Conservation (phyloP, 768 basidiomycete species). For the Agaricus sinodeliciosus region DNA sequence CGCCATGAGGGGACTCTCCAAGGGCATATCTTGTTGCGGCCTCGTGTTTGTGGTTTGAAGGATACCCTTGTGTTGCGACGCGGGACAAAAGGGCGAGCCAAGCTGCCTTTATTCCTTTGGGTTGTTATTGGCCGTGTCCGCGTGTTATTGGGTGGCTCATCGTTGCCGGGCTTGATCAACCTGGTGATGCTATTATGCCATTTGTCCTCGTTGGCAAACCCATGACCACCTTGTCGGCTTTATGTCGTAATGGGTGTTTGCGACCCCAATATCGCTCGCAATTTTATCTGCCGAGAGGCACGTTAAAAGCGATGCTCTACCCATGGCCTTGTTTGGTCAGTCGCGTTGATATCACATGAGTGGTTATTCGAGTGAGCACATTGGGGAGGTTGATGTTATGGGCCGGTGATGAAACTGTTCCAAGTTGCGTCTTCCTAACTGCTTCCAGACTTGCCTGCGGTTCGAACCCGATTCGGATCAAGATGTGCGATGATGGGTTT, state of each 20-base stretch:
- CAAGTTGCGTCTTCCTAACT: slow-evolving; percentile 18
- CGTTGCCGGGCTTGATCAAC: slow-evolving; percentile 36
- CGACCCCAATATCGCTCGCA: not conserved
- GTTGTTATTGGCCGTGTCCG: not conserved
- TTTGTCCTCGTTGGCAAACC: not conserved
- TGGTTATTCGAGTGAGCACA: slow-evolving; percentile 17
- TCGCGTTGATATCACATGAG: slow-evolving; percentile 8
- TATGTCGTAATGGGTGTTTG: not conserved
- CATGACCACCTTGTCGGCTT: not conserved
- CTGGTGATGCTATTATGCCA: slow-evolving; percentile 18
- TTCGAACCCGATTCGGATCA: not conserved
- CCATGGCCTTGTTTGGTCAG: not conserved
- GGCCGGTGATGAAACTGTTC: slow-evolving; percentile 12
- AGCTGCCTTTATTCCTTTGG: not conserved
- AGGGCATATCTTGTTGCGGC: not conserved
- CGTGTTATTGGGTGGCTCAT: slow-evolving; percentile 11
- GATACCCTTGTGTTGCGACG: not conserved
- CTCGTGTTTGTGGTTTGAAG: not conserved
- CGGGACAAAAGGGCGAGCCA: not conserved
- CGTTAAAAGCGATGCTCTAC: not conserved
- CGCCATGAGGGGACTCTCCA: not conserved
- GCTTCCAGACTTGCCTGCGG: slow-evolving; percentile 17
- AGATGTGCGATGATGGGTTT: not conserved
- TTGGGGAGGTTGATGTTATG: slow-evolving; percentile 13
- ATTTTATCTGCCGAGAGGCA: not conserved